Evolutionary conservation across 768 basidiomycete species (phyloP).

Genomic region (Fomitopsis serialis): DNA sequence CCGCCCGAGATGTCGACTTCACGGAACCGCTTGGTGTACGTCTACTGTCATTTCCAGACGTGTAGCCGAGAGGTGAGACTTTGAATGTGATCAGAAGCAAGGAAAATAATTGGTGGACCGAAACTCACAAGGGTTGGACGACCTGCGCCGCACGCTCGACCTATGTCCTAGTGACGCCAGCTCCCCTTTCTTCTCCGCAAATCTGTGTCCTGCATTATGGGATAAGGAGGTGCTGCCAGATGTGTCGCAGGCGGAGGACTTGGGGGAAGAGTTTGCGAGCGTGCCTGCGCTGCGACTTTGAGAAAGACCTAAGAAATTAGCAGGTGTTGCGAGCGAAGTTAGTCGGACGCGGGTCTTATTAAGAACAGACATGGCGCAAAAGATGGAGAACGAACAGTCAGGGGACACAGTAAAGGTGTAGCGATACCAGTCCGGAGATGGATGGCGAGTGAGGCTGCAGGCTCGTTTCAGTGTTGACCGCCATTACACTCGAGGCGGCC

Average conservation of each 20-base stretch:
- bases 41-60: too few relatives aligned
- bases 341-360: neutral
- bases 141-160: neutral
- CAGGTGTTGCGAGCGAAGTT: neutral
- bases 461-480: too few relatives aligned
- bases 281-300: neutral
- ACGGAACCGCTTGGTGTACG: too few relatives aligned
- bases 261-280: neutral
- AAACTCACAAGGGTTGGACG: neutral
- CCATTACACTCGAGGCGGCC: too few relatives aligned
- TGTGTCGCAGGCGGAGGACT: neutral
- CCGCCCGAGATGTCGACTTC: neutral
- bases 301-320: neutral
- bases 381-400: neutral
- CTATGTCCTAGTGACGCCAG: neutral
- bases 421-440: neutral
- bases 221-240: too few relatives aligned
- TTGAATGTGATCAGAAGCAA: neutral
- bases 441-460: neutral
- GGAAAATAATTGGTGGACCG: neutral
- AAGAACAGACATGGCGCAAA: neutral
- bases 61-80: neutral
- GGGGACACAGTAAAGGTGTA: neutral
- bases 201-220: neutral
- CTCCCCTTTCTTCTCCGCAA: neutral